Evolutionary conservation across 2,329 filamentous ascomycete genomes (phyloP).

Genomic region (Arthrobotrys sphaeroides): DNA sequence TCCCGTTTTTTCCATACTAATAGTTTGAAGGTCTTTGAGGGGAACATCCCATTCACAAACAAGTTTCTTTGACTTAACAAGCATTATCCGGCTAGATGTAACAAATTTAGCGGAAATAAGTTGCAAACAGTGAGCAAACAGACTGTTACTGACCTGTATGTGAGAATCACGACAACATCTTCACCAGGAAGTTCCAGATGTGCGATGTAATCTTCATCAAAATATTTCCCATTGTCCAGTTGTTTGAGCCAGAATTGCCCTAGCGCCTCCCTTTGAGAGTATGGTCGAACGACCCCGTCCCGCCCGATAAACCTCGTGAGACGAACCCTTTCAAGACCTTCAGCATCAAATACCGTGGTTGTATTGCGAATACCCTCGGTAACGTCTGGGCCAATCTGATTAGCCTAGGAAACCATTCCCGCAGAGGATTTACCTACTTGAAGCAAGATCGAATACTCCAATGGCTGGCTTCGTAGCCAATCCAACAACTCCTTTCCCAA

Average conservation of each 20-base stretch:
- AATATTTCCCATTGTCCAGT: conserved; percentile 95
- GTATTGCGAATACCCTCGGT: conserved; percentile 98
- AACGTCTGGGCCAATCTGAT: conserved; percentile 68
- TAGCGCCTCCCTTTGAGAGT: conserved; percentile 91
- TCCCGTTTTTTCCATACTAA: conserved; percentile 94
- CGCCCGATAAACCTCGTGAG: conserved; percentile 88
- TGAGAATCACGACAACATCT: conserved; percentile 90
- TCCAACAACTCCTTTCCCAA: conserved; percentile 92
- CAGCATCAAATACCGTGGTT: conserved; percentile 95
- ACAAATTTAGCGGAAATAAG: background rate
- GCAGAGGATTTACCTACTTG: conserved; percentile 65
- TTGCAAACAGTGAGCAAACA: background rate
- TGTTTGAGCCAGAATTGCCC: conserved; percentile 99
- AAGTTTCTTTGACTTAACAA: conserved; percentile 85
- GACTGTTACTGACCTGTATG: conserved; percentile 67
- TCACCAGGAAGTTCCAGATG: conserved; percentile 90
- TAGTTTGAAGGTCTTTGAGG: conserved; percentile 94
- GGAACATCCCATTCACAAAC: conserved; percentile 95
- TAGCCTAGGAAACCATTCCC: background rate
- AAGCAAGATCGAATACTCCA: conserved; percentile 94
- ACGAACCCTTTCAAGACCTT: conserved; percentile 93
- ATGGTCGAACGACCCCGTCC: conserved; percentile 93
- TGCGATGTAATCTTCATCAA: conserved; percentile 96
- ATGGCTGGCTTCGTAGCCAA: conserved; percentile 97
- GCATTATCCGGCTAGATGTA: conserved; percentile 73